Percentiles rank a stretch among this genome's conserved stretches.
These are phyloP conservation scores for Geranium rotundifolium DNA, from an alignment of 345 rosid species.

Conservation along the genomic window DNA sequence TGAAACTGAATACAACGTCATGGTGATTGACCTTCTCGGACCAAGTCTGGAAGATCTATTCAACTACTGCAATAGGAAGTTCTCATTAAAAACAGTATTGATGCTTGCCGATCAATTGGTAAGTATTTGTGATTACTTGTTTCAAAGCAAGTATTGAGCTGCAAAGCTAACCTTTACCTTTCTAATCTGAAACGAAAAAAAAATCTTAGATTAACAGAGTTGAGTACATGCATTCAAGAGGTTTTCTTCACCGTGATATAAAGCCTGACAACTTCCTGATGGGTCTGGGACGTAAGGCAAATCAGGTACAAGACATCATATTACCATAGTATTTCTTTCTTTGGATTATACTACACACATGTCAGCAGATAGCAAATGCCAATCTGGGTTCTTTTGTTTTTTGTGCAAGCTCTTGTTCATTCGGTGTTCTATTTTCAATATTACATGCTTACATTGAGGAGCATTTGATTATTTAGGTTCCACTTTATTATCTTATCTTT, in stretches of 20 bases:
- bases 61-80: conserved; percentile 73
- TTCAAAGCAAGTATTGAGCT: not conserved
- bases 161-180: too few species aligned
- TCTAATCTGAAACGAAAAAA: too few species aligned
- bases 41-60: conserved; percentile 88
- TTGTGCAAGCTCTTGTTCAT: too few species aligned
- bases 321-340: not conserved
- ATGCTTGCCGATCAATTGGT: conserved; percentile 94
- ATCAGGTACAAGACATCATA: conserved; percentile 39
- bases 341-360: not conserved
- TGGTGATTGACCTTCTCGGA: conserved; percentile 94
- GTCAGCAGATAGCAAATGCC: not conserved
- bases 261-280: conserved; percentile 87
- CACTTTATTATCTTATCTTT: too few species aligned
- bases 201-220: conserved; percentile 58
- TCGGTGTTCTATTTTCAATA: too few species aligned
- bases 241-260: conserved; percentile 89
- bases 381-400: too few species aligned
- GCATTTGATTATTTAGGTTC: too few species aligned
- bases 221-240: conserved; percentile 80
- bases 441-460: too few species aligned
- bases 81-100: conserved; percentile 65
- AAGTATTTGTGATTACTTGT: conserved; percentile 19
- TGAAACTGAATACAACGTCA: conserved; percentile 65
- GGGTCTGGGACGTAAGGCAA: conserved; percentile 91